Evolutionary conservation across 2,329 filamentous ascomycete genomes (phyloP).

Genomic region (Microsporum ferrugineum): DNA sequence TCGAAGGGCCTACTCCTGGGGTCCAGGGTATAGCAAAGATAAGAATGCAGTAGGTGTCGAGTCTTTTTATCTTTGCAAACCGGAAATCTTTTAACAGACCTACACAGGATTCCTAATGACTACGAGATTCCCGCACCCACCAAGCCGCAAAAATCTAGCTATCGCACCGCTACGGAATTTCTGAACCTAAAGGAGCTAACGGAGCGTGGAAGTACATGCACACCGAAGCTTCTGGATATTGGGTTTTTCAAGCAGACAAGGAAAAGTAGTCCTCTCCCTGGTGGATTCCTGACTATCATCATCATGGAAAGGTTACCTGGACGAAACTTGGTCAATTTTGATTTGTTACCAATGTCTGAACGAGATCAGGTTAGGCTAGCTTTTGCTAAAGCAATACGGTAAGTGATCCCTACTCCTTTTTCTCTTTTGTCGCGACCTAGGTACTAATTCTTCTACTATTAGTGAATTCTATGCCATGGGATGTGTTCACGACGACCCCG

Average conservation of each 20-base stretch:
- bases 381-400: conserved; percentile 13
- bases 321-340: conserved; percentile 11
- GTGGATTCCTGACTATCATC: conserved; percentile 8
- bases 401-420: neutral
- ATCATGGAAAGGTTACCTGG: conserved; percentile 13
- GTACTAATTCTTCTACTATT: neutral
- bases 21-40: conserved; percentile 12
- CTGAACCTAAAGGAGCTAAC: neutral
- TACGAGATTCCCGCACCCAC: neutral
- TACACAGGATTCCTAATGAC: conserved; percentile 1
- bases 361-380: conserved; percentile 12
- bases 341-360: conserved; percentile 11
- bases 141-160: neutral
- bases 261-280: conserved; percentile 8
- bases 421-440: neutral
- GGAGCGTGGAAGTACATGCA: neutral
- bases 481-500: conserved; percentile 10
- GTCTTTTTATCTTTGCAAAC: neutral
- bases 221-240: neutral
- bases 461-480: conserved; percentile 13
- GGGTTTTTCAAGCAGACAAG: neutral
- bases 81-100: neutral
- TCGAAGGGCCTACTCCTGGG: conserved; percentile 10
- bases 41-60: conserved; percentile 11
- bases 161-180: neutral